Percentiles rank a stretch among this genome's conserved stretches.
Evolutionary conservation across 495 filamentous ascomycete species (phyloP).

Genomic region (Tuber indicum): DNA sequence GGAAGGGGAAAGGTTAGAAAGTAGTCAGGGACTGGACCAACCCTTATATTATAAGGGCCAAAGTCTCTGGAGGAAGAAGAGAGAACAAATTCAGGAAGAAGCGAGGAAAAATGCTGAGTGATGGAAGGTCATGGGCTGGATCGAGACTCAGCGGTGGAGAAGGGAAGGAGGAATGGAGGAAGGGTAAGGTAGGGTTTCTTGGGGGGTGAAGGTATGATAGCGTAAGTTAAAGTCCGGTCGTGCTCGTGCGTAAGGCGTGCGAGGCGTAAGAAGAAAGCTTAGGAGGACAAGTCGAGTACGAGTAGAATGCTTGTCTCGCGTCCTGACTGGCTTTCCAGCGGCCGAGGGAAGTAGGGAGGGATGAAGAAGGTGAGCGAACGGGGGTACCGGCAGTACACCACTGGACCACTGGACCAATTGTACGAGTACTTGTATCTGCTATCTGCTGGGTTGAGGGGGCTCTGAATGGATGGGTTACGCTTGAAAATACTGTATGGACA

Average conservation of each 20-base stretch:
- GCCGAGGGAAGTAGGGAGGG: neutral
- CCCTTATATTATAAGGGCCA: constrained; percentile 11
- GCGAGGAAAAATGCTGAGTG: neutral
- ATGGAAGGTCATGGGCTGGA: neutral
- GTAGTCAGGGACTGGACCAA: constrained; percentile 9
- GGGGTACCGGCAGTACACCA: too few relatives aligned
- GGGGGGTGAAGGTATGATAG: neutral
- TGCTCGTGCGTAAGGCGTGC: neutral
- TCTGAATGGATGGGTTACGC: neutral
- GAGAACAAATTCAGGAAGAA: neutral
- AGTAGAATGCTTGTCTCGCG: neutral
- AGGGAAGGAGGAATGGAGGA: neutral
- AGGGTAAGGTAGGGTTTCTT: neutral
- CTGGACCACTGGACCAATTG: too few relatives aligned
- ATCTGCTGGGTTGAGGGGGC: neutral
- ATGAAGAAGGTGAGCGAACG: neutral
- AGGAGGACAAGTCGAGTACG: neutral
- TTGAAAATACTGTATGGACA: neutral
- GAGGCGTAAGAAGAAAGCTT: neutral
- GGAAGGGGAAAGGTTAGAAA: neutral
- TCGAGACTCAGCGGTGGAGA: neutral
- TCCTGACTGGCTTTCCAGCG: neutral
- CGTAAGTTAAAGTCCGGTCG: neutral
- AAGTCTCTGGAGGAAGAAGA: constrained; percentile 3
- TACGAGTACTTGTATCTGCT: too few relatives aligned